Evolutionary conservation across 768 basidiomycete species (phyloP), one percentile per base, ranked within the genome.

Genomic region (Podaxis pistillaris): DNA sequence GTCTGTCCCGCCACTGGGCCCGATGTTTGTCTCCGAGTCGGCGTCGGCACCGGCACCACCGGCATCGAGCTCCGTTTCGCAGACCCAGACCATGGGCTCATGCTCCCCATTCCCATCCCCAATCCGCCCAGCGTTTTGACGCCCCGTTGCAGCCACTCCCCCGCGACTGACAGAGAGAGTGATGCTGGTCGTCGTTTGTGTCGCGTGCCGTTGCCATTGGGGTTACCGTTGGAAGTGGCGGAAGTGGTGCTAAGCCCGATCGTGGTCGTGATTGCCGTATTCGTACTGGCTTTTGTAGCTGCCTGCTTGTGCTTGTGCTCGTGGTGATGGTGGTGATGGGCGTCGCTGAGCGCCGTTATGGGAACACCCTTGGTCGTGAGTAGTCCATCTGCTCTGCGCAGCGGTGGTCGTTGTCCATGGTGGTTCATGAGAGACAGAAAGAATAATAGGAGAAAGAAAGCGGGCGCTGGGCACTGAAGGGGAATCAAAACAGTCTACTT

Each of bases 81-180:
- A 15, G 41, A 26, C 49, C 4, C 12, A 12, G 52, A 54, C 52
- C 52, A 54, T 15, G 28, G 28, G 36, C 28, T 15, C 28, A 54
- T 37, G 6, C 3, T 46, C 7, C 24, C 36, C 54, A 40, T 56
- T 4, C 54, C 38, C 38, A 22, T 46, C 28, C 40, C 22, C 9
- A 40, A 6, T 15, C 56, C 56, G 26, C 38, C 59, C 38, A 53
- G 59, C 1, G 37, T 53, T n/a, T 54, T 60, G 22, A 60, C 59
- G 1, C 59, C 28, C 2, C 51, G 49, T 8, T 60, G 59, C 2
- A 60, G 17, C 59, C 59, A 60, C 24, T 53, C 59, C 0, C 59
- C 59, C 4, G 52, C 59, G 9, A 44, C 52, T 2, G 51, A n/a
- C 1, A 60, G 26, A 1, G 51, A 40, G 15, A 60, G 50, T 8